These are phyloP conservation scores for Pseudozyma thailandica DNA, from an alignment of 1,284 basidiomycete species.

Conservation along the genomic window DNA sequence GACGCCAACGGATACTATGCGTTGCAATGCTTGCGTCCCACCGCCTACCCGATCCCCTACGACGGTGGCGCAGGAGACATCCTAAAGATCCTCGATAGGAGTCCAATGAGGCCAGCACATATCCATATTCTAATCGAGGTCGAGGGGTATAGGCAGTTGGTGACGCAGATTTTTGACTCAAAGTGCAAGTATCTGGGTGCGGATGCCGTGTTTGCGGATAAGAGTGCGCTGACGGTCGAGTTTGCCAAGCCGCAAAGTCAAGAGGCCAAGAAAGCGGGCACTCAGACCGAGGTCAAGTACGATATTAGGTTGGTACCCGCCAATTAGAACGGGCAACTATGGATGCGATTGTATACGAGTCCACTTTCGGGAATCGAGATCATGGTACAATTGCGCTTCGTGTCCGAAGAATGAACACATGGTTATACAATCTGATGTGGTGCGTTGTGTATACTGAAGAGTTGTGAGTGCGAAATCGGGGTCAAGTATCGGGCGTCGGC, in stretches of 20 bases:
- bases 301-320: conserved; percentile 57
- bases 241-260: conserved; percentile 50
- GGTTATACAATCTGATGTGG: no score
- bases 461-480: no score
- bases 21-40: conserved; percentile 66
- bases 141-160: conserved; percentile 26
- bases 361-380: no score
- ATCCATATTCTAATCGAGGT: conserved; percentile 62
- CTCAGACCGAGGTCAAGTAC: conserved; percentile 55
- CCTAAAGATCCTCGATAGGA: conserved; percentile 67
- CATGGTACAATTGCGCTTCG: no score
- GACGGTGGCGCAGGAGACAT: conserved; percentile 68
- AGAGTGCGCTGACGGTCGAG: conserved; percentile 66
- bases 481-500: no score
- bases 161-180: conserved; percentile 66
- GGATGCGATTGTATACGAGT: background rate
- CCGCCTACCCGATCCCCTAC: conserved; percentile 69
- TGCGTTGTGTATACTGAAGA: no score
- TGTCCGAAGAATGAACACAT: background rate
- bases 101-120: conserved; percentile 69
- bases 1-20: conserved; percentile 66
- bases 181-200: conserved; percentile 68
- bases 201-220: conserved; percentile 70
- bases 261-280: conserved; percentile 21
- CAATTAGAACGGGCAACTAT: conserved; percentile 5